Percentiles rank a stretch among this genome's conserved stretches.
Evolutionary conservation across 129 eudicot species (phyloP).

Genomic region (Pittosporum tobira): DNA sequence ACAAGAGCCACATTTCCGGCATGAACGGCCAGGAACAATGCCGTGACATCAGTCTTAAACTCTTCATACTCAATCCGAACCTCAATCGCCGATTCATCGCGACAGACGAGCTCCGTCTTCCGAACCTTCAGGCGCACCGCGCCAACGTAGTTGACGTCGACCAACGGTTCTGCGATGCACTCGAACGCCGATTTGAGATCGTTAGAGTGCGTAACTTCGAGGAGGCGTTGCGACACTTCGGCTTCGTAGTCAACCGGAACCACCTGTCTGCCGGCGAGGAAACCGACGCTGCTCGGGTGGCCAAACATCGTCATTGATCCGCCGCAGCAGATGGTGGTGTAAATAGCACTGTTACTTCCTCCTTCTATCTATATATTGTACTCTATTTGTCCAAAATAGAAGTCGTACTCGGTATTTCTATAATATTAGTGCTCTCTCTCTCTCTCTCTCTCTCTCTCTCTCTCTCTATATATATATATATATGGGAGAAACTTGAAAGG

Average conservation of each 20-base stretch:
- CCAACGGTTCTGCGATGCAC: slow-evolving; percentile 42
- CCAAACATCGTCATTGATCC: slow-evolving; percentile 70
- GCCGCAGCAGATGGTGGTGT: slow-evolving; percentile 14
- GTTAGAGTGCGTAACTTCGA: slow-evolving; percentile 49
- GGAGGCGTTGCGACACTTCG: slow-evolving; percentile 49
- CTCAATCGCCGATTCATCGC: slow-evolving; percentile 41
- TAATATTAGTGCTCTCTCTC: no score
- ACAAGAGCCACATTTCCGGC: slow-evolving; percentile 54
- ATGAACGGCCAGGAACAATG: slow-evolving; percentile 73
- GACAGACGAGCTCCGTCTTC: slow-evolving; percentile 49
- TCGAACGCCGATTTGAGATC: slow-evolving; percentile 38
- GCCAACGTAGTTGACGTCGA: slow-evolving; percentile 64
- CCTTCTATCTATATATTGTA: background rate
- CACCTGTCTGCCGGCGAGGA: slow-evolving; percentile 36
- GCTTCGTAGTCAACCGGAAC: slow-evolving; percentile 52
- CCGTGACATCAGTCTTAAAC: slow-evolving; percentile 71
- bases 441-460: slow-evolving; percentile 1
- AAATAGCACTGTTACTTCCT: background rate
- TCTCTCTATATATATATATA: slow-evolving; percentile 3
- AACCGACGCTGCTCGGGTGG: slow-evolving; percentile 31
- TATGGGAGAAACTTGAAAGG: slow-evolving; percentile 39
- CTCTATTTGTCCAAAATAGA: no score
- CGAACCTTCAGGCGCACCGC: slow-evolving; percentile 50
- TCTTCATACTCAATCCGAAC: slow-evolving; percentile 45
- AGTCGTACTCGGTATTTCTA: slow-evolving; percentile 13